phyloP scores from a whole-genome alignment of 306 rosid species.

The Rubus idaeus region DNA sequence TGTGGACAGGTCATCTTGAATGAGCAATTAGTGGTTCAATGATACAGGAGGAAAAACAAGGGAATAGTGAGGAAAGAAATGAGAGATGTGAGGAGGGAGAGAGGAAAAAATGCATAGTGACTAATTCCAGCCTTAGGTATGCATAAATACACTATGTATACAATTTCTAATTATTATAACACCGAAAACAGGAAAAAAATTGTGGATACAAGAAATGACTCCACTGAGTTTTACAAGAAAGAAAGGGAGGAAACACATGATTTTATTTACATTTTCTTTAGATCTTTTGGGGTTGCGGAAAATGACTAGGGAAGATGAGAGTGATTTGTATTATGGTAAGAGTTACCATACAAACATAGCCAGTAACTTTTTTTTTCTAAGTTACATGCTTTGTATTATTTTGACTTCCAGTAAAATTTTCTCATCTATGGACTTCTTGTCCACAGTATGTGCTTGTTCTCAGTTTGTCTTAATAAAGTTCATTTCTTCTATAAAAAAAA shows the following conservation, averaged over 20 bases:
- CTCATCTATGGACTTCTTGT: too few species aligned
- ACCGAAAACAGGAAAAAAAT: not conserved
- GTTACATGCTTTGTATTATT: too few species aligned
- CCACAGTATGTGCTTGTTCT: not conserved
- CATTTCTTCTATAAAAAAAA: not conserved
- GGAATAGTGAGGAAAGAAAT: not conserved
- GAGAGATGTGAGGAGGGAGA: not conserved
- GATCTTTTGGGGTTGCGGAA: not conserved
- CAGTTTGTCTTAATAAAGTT: not conserved
- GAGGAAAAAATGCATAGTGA: not conserved
- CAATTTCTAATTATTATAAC: not conserved
- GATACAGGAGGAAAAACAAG: not conserved
- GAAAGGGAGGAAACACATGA: not conserved
- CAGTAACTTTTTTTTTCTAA: not conserved
- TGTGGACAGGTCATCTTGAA: constrained; percentile 36
- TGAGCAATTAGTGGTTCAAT: constrained; percentile 9
- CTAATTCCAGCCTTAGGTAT: not conserved
- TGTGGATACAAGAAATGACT: not conserved
- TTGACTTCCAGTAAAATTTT: too few species aligned
- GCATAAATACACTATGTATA: not conserved
- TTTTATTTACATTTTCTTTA: not conserved
- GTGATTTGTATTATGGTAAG: too few species aligned
- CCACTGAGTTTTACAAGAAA: not conserved
- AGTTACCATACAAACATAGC: too few species aligned
- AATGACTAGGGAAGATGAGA: too few species aligned